Evolutionary conservation across 1,284 basidiomycete species (phyloP), one percentile per base, ranked within the genome.

Genomic region (Fomitopsis palustris): DNA sequence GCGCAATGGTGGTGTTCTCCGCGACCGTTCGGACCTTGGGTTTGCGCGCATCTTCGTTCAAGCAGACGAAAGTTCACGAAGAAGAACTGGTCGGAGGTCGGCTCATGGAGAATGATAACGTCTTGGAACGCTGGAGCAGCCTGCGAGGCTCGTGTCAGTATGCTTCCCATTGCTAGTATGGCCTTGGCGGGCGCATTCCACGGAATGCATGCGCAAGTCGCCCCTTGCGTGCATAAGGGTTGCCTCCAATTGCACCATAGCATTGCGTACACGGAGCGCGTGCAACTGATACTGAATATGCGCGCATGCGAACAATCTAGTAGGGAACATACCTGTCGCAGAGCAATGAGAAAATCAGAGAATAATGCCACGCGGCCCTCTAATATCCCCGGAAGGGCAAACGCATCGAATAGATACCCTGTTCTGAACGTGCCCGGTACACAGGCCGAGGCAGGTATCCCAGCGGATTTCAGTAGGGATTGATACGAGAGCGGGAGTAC

Each of bases 81-180:
- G 65, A 85, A 82, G 12, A 78, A 75, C 61, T 85, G 83, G 5
- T 71, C 68, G 2, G 76, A 74, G 21, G 62, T 55, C 7, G 72
- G 55, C 16, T 83, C 79, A 42, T 79, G 72, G 45, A 81, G 62
- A 52, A 80, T 68, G 35, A 73, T 58, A 31, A 84, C 68, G 17
- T 69, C 54, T 2, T 64, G 38, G 64, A 82, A 83, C 8, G 62
- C 55, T 1, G 69, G 53, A 27, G 62, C 61, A 61, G 65, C 55
- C 68, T 63, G 55, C 33, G 25, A 19, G 33, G 51, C 41, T 17
- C 25, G 53, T 55, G 55, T 61, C 53, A 35, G 39, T 29, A 17
- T 10, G 23, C 45, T n/a, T 47, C 27, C 45, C 45, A 47, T 23
- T 47, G 25, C 4, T 23, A 47, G 45, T 3, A 47, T 47, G n/a